Evolutionary conservation across 495 filamentous ascomycete genomes (phyloP), one percentile per base, ranked within the genome.

Genomic region (Amphirosellinia nigrospora): DNA sequence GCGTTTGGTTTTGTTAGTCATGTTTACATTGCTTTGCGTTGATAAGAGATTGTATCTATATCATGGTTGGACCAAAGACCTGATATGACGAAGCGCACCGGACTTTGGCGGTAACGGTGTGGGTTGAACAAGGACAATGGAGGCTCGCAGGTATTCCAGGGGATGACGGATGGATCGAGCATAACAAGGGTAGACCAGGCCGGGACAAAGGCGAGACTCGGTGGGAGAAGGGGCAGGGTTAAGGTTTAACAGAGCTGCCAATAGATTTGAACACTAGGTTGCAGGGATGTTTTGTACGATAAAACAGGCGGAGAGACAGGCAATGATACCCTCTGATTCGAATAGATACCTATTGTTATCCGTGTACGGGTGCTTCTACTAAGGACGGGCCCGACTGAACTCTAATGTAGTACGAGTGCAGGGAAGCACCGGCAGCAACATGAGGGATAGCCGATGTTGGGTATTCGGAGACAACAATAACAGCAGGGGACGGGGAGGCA

Each of bases 241-340:
- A 41, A n/a, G 36, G 58, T 15, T 13, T 39, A 11, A 48, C 32
- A 32, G 41, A 41, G 66, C 21, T 52, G 48, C 56, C 7, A 15
- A 66, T 68, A 41, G 66, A 55, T 23, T 48, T 64, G 32, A 21
- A 68, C 8, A 43, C 66, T 56, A 46, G 56, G 56, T 21, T 61
- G 23, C 21, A 23, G 21, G 41, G n/a, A 55, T 43, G 46, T 53
- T 21, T 56, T 78, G 75, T 78, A 78, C 71, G 72, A 78, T 78
- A 75, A 67, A 72, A 67, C 21, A 73, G 19, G 34, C n/a, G 39
- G 39, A 63, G 60, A 63, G 74, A 78, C 71, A 74, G 70, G 74
- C 75, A 76, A 78, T 76, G 76, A 78, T 78, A 78, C 76, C 74
- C 76, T 73, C 75, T 73, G 71, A 64, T 78, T 78, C 71, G 60